Evolutionary conservation across 805 yeast genomes (phyloP).

Genomic region (Blastobotrys robertii): DNA sequence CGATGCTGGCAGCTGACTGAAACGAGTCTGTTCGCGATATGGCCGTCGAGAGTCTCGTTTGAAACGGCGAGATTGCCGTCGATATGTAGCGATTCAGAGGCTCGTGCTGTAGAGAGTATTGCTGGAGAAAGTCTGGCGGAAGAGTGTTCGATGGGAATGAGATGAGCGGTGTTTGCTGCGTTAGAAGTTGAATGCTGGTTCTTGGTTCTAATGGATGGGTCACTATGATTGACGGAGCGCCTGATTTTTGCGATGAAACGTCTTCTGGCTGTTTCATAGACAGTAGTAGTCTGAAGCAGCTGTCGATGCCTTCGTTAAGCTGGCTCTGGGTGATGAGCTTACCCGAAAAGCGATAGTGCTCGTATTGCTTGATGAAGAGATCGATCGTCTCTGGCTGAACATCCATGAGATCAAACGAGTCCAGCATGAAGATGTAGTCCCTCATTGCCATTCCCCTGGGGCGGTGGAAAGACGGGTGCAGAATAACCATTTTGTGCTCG

Average conservation of each 20-base stretch:
- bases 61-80: no score
- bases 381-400: conserved; percentile 9
- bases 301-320: conserved; percentile 48
- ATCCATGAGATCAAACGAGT: conserved; percentile 18
- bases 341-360: conserved; percentile 58
- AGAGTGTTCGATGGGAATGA: neutral
- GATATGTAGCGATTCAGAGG: no score
- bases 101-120: neutral
- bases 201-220: no score
- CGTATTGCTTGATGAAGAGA: conserved; percentile 47
- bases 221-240: no score
- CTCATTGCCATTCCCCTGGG: conserved; percentile 24
- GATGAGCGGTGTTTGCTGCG: no score
- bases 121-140: neutral
- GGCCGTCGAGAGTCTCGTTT: no score
- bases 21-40: no score
- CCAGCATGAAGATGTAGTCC: conserved; percentile 43
- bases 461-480: conserved; percentile 32
- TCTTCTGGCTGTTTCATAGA: conserved; percentile 10
- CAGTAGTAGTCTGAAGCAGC: conserved; percentile 12
- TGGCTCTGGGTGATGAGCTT: conserved; percentile 46
- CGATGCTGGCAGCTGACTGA: no score
- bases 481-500: conserved; percentile 21
- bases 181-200: no score
- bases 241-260: no score